phyloP scores from a whole-genome alignment of 805 yeast genomes.

The Kodamaea kakaduensis region DNA sequence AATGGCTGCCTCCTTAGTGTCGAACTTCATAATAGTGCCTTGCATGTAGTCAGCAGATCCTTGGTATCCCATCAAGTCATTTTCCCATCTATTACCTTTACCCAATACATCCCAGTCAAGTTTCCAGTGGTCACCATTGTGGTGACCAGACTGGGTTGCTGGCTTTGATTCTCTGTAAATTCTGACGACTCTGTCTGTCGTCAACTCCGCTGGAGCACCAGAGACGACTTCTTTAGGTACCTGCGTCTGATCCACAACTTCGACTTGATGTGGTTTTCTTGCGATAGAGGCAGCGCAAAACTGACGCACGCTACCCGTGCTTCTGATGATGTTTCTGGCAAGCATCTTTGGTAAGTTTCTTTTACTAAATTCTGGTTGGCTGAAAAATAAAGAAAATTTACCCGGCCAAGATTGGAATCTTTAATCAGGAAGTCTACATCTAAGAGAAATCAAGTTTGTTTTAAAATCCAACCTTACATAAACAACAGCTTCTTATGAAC shows the following conservation, averaged over 20 bases:
- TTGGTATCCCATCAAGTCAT: constrained; percentile 83
- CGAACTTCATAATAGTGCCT: constrained; percentile 71
- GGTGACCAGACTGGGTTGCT: constrained; percentile 74
- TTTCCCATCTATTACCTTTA: constrained; percentile 83
- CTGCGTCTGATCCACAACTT: constrained; percentile 21
- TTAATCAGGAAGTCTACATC: background rate
- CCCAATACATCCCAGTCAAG: constrained; percentile 80
- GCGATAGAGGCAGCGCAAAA: constrained; percentile 18
- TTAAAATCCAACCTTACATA: background rate
- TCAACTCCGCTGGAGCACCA: constrained; percentile 73
- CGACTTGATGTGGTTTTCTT: constrained; percentile 13
- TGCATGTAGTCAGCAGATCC: constrained; percentile 78
- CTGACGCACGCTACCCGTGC: constrained; percentile 19
- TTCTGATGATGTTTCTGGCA: constrained; percentile 21
- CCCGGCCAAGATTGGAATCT: background rate
- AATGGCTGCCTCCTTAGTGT: constrained; percentile 70
- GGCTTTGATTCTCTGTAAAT: constrained; percentile 73
- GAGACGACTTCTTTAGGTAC: constrained; percentile 55
- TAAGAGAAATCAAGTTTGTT: background rate
- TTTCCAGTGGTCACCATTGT: constrained; percentile 59
- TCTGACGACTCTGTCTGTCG: constrained; percentile 62
- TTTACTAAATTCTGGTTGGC: constrained; percentile 26
- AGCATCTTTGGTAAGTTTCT: constrained; percentile 20
- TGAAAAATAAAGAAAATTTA: constrained; percentile 13
- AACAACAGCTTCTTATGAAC: constrained; percentile 11